phyloP scores from a whole-genome alignment of 2,329 filamentous ascomycete species.

The Neonectria punicea region DNA sequence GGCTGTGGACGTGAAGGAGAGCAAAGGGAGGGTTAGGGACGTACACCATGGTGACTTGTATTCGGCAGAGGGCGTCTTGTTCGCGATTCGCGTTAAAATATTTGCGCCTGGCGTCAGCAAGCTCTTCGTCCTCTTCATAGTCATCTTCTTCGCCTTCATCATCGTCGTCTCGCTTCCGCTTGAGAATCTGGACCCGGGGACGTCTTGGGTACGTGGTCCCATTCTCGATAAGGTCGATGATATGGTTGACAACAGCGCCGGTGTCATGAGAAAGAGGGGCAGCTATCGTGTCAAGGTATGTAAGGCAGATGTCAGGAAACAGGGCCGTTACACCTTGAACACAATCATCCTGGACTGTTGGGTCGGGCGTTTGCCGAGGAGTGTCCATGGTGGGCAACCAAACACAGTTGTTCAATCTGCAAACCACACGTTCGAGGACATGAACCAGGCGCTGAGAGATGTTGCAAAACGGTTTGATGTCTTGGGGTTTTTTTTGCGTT shows the following conservation, averaged over 20 bases:
- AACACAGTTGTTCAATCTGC: not conserved
- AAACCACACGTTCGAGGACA: not conserved
- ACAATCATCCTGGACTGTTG: slow-evolving; percentile 24
- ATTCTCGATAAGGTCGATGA: slow-evolving; percentile 54
- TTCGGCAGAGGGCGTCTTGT: too few species aligned
- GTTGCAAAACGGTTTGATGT: not conserved
- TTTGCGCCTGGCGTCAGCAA: slow-evolving; percentile 26
- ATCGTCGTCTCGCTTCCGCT: slow-evolving; percentile 54
- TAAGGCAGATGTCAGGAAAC: slow-evolving; percentile 59
- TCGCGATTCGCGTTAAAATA: slow-evolving; percentile 19
- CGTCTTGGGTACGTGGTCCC: slow-evolving; percentile 52
- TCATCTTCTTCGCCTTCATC: slow-evolving; percentile 27
- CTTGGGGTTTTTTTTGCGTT: not conserved
- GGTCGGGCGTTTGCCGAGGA: not conserved
- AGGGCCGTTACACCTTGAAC: slow-evolving; percentile 38
- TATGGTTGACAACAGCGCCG: slow-evolving; percentile 47
- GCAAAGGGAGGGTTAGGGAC: not conserved
- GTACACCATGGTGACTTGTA: slow-evolving; percentile 20
- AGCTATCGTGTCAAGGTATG: slow-evolving; percentile 48
- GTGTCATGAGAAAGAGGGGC: slow-evolving; percentile 42
- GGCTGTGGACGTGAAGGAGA: not conserved
- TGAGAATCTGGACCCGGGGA: slow-evolving; percentile 40
- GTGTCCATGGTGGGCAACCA: slow-evolving; percentile 21
- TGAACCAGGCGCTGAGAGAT: not conserved
- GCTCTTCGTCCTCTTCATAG: slow-evolving; percentile 28